A percentile compares a stretch with the other conserved stretches of the same genome.
phyloP scores from a whole-genome alignment of 176 grass and related monocot species.

The Oryza nivara region DNA sequence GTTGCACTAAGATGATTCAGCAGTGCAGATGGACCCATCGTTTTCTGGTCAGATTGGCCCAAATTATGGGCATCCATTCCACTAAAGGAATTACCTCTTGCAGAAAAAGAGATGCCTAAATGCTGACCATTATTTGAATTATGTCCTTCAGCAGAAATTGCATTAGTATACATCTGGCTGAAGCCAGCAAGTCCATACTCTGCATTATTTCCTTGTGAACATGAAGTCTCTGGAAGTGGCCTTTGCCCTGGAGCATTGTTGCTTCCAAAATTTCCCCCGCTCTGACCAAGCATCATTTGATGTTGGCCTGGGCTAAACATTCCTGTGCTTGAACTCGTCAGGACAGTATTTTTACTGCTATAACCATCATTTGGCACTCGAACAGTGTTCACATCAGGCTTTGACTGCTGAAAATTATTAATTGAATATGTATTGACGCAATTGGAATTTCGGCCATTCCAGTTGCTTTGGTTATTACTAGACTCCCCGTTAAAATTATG shows the following conservation, averaged over 20 bases:
- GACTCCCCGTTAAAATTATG: constrained; percentile 57
- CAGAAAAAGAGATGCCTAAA: constrained; percentile 39
- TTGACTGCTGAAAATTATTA: constrained; percentile 44
- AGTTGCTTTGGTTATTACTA: constrained; percentile 67
- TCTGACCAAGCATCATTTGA: too few species aligned
- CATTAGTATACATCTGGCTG: constrained; percentile 56
- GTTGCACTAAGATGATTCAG: constrained; percentile 55
- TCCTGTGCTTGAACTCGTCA: constrained; percentile 37
- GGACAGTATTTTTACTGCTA: constrained; percentile 43
- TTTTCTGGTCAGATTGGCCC: constrained; percentile 50
- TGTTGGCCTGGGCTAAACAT: too few species aligned
- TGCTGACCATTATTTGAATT: constrained; percentile 46
- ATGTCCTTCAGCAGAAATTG: constrained; percentile 29
- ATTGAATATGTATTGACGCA: not conserved
- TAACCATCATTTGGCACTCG: constrained; percentile 42
- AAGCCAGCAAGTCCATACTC: constrained; percentile 54
- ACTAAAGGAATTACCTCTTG: constrained; percentile 48
- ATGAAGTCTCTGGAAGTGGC: constrained; percentile 46
- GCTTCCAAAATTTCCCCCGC: too few species aligned
- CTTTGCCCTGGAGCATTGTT: constrained; percentile 49
- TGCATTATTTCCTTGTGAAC: constrained; percentile 55
- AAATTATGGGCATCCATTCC: constrained; percentile 42
- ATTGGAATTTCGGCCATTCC: constrained; percentile 50
- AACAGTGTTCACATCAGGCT: constrained; percentile 47
- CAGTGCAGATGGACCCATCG: constrained; percentile 50